Evolutionary conservation across 257 asterid species (phyloP).

Genomic region (Solanum chilense): DNA sequence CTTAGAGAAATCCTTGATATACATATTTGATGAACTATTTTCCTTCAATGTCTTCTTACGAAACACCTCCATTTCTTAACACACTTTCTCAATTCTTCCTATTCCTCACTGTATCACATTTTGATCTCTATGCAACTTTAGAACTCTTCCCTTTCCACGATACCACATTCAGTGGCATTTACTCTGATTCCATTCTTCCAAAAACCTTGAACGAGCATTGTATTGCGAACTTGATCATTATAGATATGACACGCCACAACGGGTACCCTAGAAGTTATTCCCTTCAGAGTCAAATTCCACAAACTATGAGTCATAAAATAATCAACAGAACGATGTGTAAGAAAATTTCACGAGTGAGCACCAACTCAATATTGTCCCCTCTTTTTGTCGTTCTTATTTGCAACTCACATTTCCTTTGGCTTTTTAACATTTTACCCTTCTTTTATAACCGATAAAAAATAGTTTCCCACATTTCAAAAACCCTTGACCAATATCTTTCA

Average conservation of each 20-base stretch:
- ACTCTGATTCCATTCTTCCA: slow-evolving; percentile 35
- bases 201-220: slow-evolving; percentile 29
- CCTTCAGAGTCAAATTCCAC: slow-evolving; percentile 40
- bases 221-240: slow-evolving; percentile 37
- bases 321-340: slow-evolving; percentile 9
- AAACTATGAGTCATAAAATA: slow-evolving; percentile 17
- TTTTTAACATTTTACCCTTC: neutral
- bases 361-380: slow-evolving; percentile 11
- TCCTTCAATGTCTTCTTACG: slow-evolving; percentile 19
- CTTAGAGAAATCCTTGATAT: slow-evolving; percentile 15
- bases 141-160: slow-evolving; percentile 15
- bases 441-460: neutral
- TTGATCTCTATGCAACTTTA: slow-evolving; percentile 17
- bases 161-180: neutral
- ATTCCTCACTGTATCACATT: slow-evolving; percentile 7
- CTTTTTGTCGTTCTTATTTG: slow-evolving; percentile 1
- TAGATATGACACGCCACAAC: neutral
- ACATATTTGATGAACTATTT: slow-evolving; percentile 11
- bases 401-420: neutral
- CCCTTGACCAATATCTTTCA: neutral
- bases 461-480: neutral
- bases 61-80: slow-evolving; percentile 16
- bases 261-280: slow-evolving; percentile 11
- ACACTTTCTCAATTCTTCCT: slow-evolving; percentile 12
- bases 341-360: slow-evolving; percentile 12